A percentile compares a stretch with the other conserved stretches of the same genome.
These are phyloP conservation scores for Neurospora sp. DNA, from an alignment of 495 filamentous ascomycete species.

Conservation along the genomic window DNA sequence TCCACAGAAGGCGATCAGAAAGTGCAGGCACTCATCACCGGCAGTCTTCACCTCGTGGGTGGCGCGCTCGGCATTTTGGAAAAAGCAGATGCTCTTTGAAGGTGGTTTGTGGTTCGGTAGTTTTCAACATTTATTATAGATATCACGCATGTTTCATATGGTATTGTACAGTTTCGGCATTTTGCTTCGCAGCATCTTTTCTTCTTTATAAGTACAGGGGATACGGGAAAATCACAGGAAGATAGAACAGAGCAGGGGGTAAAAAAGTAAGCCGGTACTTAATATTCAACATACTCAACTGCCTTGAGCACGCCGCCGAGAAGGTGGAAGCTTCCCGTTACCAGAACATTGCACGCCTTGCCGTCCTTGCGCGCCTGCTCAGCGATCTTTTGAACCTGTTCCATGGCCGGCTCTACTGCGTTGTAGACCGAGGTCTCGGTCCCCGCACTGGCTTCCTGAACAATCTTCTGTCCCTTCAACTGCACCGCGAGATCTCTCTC, in stretches of 20 bases:
- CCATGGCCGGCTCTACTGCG: slow-evolving; percentile 21
- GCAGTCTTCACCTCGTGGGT: slow-evolving; percentile 52
- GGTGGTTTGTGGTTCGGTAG: not conserved
- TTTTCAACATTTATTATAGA: slow-evolving; percentile 11
- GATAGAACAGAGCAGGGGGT: not conserved
- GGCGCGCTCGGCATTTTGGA: slow-evolving; percentile 44
- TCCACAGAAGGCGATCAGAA: slow-evolving; percentile 15
- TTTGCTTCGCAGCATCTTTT: slow-evolving; percentile 8
- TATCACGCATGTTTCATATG: not conserved
- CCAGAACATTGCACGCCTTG: slow-evolving; percentile 28
- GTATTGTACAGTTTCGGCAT: slow-evolving; percentile 4
- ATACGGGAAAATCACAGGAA: not conserved
- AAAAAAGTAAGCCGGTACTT: slow-evolving; percentile 3
- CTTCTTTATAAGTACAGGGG: not conserved
- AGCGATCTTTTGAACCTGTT: slow-evolving; percentile 11
- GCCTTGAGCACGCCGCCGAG: slow-evolving; percentile 73
- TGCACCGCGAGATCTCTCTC: slow-evolving; percentile 27
- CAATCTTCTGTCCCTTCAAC: slow-evolving; percentile 15
- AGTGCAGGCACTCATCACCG: slow-evolving; percentile 46
- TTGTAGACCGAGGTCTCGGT: slow-evolving; percentile 13
- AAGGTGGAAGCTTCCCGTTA: slow-evolving; percentile 84
- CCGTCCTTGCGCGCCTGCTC: slow-evolving; percentile 4
- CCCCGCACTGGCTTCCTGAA: slow-evolving; percentile 7
- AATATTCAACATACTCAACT: slow-evolving; percentile 43
- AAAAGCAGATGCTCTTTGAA: slow-evolving; percentile 29